A percentile compares a stretch with the other conserved stretches of the same genome.
These are phyloP conservation scores for Wickerhamiella sergipiensis DNA, from an alignment of 805 yeast species.

Conservation along the genomic window DNA sequence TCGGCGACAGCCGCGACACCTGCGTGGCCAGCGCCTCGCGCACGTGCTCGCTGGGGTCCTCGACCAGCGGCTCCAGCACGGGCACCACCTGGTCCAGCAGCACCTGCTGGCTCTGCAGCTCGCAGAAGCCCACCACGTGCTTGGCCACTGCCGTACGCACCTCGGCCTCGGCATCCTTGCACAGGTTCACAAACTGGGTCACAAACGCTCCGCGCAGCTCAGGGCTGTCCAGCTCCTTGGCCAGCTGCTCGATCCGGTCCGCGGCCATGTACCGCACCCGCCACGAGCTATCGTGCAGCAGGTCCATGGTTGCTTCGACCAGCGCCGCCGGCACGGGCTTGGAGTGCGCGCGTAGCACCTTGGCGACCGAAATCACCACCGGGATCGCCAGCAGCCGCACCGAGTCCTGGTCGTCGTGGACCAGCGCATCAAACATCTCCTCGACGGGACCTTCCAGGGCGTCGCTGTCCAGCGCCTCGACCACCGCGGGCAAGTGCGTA, in stretches of 20 bases:
- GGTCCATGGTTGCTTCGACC: conserved; percentile 39
- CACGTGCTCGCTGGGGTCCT: conserved; percentile 86
- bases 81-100: conserved; percentile 67
- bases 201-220: conserved; percentile 43
- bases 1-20: conserved; percentile 74
- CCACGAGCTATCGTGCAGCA: conserved; percentile 89
- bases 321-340: conserved; percentile 18
- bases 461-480: conserved; percentile 35
- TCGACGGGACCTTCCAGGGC: conserved; percentile 44
- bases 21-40: conserved; percentile 85
- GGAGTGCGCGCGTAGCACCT: conserved; percentile 18
- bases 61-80: conserved; percentile 64
- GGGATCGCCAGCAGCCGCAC: conserved; percentile 85
- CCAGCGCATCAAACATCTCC: conserved; percentile 67
- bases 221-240: conserved; percentile 45
- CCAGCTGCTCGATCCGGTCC: conserved; percentile 72
- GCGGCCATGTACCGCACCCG: conserved; percentile 97
- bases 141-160: conserved; percentile 90
- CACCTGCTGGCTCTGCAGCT: conserved; percentile 26
- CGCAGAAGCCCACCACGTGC: conserved; percentile 52
- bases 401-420: conserved; percentile 83
- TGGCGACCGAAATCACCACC: conserved; percentile 66
- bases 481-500: conserved; percentile 58
- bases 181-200: conserved; percentile 58
- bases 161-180: conserved; percentile 92